phyloP scores from a whole-genome alignment of 2,329 filamentous ascomycete genomes.

The Trichoderma aggressivum region DNA sequence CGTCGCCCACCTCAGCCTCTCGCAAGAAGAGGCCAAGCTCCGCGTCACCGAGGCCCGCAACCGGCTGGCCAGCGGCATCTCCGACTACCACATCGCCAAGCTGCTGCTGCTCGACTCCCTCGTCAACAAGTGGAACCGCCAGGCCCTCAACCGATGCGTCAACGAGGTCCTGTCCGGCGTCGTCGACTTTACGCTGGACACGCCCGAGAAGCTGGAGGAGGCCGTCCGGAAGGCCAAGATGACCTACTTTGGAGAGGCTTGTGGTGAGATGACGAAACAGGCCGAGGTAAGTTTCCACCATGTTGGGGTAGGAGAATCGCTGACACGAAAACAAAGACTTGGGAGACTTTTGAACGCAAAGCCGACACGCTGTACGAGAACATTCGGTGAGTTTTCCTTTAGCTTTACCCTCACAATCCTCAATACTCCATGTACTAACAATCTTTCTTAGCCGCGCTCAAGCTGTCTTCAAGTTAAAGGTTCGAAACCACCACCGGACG shows the following conservation, averaged over 20 bases:
- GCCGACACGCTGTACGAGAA: conserved; percentile 12
- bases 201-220: conserved; percentile 9
- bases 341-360: conserved; percentile 8
- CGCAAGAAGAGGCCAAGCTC: not conserved
- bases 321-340: conserved; percentile 5
- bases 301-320: not conserved
- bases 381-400: not conserved
- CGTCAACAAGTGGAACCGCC: conserved; percentile 16
- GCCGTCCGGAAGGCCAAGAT: conserved; percentile 6
- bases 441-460: not conserved
- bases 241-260: conserved; percentile 14
- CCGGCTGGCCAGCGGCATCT: conserved; percentile 4
- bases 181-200: conserved; percentile 10
- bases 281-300: not conserved
- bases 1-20: conserved; percentile 4
- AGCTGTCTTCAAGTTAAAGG: conserved; percentile 12
- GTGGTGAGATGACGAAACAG: conserved; percentile 9
- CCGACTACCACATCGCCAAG: conserved; percentile 15
- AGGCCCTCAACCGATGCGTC: not conserved
- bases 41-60: not conserved
- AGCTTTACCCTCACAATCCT: not conserved
- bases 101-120: conserved; percentile 6
- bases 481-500: not conserved
- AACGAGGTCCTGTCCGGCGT: conserved; percentile 10
- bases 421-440: not conserved